Evolutionary conservation across 768 basidiomycete species (phyloP), one percentile per base, ranked within the genome.

Genomic region (Mycena rosella): DNA sequence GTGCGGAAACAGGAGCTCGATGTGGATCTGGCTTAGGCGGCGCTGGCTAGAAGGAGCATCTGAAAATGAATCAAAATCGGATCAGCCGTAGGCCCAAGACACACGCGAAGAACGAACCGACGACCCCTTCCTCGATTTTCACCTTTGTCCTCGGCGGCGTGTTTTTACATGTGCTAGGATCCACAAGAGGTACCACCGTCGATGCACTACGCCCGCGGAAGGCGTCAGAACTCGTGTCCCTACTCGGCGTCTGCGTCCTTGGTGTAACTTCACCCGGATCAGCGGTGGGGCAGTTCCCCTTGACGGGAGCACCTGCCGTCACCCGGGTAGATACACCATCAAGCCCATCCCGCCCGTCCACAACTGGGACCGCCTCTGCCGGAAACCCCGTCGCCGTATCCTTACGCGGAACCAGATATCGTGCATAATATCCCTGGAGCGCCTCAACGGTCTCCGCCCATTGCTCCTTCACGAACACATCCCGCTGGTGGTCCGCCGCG

Each of bases 401-500:
- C 29, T 26, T 24, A 24, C 11, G 17, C 17, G 54, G 54, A 17
- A 30, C 51, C 18, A 56, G 14, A 56, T 55, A 56, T 4, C 38
- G 34, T 13, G 1, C 10, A 29, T 64, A 64, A 40, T 69, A 69
- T 15, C 40, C 53, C 22, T 45, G 42, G 36, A 69, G 38, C 38
- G 63, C 68, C 52, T 54, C 32, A 1, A 42, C 36, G 2, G 32
- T 69, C 54, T 48, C 45, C 14, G 13, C 11, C 54, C 59, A 65
- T 32, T 3, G 27, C 18, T 44, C 45, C 13, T 53, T 14, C 26
- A 15, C 3, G 32, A 54, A 24, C 0, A 22, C 15, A 6, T 5
- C 26, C 22, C 20, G 11, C 47, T 6, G 17, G 27, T 24, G 27
- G 10, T n/a, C 6, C 3, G 40, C 29, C 22, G 47, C n/a, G 34